Conservation (phyloP, 768 basidiomycete genomes). For the Hemileccinum impolitum region DNA sequence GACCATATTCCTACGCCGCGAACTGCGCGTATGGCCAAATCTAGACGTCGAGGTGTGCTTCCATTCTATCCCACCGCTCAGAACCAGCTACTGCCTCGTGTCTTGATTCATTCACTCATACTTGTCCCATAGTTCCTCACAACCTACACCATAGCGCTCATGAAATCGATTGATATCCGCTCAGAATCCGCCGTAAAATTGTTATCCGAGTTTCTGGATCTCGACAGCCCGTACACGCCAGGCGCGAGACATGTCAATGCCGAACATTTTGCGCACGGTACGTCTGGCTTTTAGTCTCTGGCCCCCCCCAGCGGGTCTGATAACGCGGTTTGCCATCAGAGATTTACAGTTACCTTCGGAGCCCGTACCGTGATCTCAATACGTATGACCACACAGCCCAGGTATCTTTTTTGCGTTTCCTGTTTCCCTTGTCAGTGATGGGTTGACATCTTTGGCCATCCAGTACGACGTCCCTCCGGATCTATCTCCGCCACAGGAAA, state of each 20-base stretch:
- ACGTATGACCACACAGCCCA: slow-evolving; percentile 81
- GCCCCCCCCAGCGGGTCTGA: not conserved
- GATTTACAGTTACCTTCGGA: slow-evolving; percentile 84
- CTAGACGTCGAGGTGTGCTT: slow-evolving; percentile 81
- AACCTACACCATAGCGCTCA: slow-evolving; percentile 82
- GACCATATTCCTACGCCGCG: slow-evolving; percentile 77
- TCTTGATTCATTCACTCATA: slow-evolving; percentile 13
- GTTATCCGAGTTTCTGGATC: slow-evolving; percentile 85
- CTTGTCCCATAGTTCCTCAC: slow-evolving; percentile 70
- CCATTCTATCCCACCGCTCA: not conserved
- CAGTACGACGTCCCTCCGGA: slow-evolving; percentile 60
- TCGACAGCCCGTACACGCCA: slow-evolving; percentile 56
- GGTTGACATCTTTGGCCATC: slow-evolving; percentile 5
- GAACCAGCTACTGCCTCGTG: no score
- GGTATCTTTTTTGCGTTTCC: slow-evolving; percentile 39
- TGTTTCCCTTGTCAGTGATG: not conserved
- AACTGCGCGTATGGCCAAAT: slow-evolving; percentile 83
- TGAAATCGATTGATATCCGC: slow-evolving; percentile 91
- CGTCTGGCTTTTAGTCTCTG: slow-evolving; percentile 18
- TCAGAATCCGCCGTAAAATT: slow-evolving; percentile 83
- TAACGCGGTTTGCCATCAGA: slow-evolving; percentile 45
- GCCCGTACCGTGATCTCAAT: slow-evolving; percentile 81
- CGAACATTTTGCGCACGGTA: slow-evolving; percentile 94
- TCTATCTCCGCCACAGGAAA: slow-evolving; percentile 34
- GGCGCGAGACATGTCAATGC: slow-evolving; percentile 65